Conservation (phyloP, 2,329 filamentous ascomycete genomes). For the Waltergamsia citrina region DNA sequence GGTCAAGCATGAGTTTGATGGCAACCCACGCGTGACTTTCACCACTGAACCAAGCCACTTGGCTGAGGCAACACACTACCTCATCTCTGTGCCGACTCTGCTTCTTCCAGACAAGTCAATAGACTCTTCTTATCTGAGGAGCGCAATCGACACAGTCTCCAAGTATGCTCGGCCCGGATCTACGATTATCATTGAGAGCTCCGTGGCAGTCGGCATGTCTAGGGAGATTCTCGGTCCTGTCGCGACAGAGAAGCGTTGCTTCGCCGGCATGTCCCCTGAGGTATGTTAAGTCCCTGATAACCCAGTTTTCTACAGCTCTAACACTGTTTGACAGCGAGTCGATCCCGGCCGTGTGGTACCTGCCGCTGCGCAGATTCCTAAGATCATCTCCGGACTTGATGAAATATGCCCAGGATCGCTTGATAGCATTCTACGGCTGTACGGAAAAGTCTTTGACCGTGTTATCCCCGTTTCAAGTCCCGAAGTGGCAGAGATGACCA, state of each 20-base stretch:
- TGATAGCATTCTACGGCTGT: constrained; percentile 30
- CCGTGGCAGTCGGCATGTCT: constrained; percentile 45
- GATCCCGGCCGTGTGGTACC: constrained; percentile 36
- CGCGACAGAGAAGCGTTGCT: constrained; percentile 27
- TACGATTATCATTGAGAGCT: constrained; percentile 41
- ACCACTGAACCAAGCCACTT: constrained; percentile 27
- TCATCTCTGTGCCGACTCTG: constrained; percentile 43
- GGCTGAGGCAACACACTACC: constrained; percentile 35
- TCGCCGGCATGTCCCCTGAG: constrained; percentile 40
- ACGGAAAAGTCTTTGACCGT: constrained; percentile 33
- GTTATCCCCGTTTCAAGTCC: constrained; percentile 38
- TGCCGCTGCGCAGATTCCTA: constrained; percentile 33
- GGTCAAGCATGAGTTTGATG: constrained; percentile 16
- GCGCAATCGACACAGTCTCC: constrained; percentile 29
- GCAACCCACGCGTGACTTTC: constrained; percentile 20
- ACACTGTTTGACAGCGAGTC: constrained; percentile 17
- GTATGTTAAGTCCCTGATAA: neutral
- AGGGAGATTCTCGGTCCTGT: constrained; percentile 36
- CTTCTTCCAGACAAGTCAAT: constrained; percentile 34
- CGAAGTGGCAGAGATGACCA: constrained; percentile 48
- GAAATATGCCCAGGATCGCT: constrained; percentile 33
- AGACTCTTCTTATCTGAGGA: constrained; percentile 34
- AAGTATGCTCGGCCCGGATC: constrained; percentile 30
- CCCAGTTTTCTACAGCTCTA: neutral
- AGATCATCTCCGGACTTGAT: constrained; percentile 42